Evolutionary conservation across 2,329 filamentous ascomycete species (phyloP), one percentile per base, ranked within the genome.

Genomic region (Diplodia seriata): DNA sequence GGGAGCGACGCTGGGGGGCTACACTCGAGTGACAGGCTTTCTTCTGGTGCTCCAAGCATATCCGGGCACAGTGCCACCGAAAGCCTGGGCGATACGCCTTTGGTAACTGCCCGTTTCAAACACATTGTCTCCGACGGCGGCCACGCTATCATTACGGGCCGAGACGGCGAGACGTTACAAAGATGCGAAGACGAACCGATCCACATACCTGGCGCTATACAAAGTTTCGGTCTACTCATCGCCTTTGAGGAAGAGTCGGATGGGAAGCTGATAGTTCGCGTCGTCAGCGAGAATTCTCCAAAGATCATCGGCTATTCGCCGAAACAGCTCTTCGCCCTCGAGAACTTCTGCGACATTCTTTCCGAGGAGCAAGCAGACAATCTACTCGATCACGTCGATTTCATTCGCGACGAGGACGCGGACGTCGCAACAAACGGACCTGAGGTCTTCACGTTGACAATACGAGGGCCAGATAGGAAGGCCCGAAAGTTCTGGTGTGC

Each of bases 121-220:
- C 92, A 97, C 74, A 83, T 91, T 4, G 81, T 90, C 31, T 93
- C 91, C 0, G 88, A 91, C 2, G 90, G 89, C 18, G 93, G 93
- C 0, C 92, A 97, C 79, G 88, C 90, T 31, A 86, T 97, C 36
- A 91, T 97, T 66, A 95, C 92, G 0, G 93, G 93, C 6, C 85
- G 90, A 67, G 89, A 92, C 65, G 90, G 88, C 1, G 85, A 88
- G 1, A 87, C 85, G 0, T 80, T 95, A 54, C 91, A 96, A 75
- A 86, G 88, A 64, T 97, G 93, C 74, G 93, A 97, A 77, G 93
- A 97, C 74, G 93, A 97, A 74, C 93, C 93, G 0, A 97, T 97
- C 31, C 92, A 94, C 71, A 90, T 93, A 1, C 93, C 93, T 0
- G 93, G 93, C 40, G 91, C 91, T 1, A 81, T 94, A 0, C 93